A percentile compares a stretch with the other conserved stretches of the same genome.
phyloP scores from a whole-genome alignment of 441 rosid genomes.

The Hura crepitans region DNA sequence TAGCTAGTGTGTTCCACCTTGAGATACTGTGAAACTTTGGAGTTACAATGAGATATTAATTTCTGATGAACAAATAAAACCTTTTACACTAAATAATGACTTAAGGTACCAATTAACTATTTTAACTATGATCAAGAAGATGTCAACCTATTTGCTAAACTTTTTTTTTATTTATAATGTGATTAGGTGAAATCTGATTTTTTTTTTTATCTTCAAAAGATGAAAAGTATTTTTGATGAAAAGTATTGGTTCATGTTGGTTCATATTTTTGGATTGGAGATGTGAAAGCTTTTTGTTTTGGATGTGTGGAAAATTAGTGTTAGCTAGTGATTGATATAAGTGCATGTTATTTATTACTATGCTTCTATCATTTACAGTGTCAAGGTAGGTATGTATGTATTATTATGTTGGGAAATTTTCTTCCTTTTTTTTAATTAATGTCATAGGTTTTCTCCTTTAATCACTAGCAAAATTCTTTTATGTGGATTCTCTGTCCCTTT shows the following conservation, averaged over 20 bases:
- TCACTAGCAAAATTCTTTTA: slow-evolving; percentile 37
- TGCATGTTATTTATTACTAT: too few species aligned
- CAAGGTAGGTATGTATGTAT: slow-evolving; percentile 9
- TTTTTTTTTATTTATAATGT: too few species aligned
- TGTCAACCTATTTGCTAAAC: too few species aligned
- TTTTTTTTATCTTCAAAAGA: not conserved
- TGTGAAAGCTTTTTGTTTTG: too few species aligned
- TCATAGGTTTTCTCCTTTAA: slow-evolving; percentile 35
- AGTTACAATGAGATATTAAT: slow-evolving; percentile 14
- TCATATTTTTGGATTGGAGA: not conserved
- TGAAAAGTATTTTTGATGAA: too few species aligned
- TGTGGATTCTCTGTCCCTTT: slow-evolving; percentile 32
- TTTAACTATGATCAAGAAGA: too few species aligned
- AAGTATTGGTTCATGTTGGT: not conserved
- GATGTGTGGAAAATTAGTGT: too few species aligned
- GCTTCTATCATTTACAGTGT: not conserved
- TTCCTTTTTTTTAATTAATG: not conserved
- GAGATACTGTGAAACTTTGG: slow-evolving; percentile 22
- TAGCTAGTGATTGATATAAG: too few species aligned
- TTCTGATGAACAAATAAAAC: slow-evolving; percentile 1
- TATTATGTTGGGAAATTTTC: slow-evolving; percentile 13
- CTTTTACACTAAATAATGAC: too few species aligned
- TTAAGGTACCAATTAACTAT: too few species aligned
- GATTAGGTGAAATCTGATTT: too few species aligned
- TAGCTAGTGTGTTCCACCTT: slow-evolving; percentile 25